Conservation (phyloP, 2,329 filamentous ascomycete genomes). For the Fusarium nodosum region DNA sequence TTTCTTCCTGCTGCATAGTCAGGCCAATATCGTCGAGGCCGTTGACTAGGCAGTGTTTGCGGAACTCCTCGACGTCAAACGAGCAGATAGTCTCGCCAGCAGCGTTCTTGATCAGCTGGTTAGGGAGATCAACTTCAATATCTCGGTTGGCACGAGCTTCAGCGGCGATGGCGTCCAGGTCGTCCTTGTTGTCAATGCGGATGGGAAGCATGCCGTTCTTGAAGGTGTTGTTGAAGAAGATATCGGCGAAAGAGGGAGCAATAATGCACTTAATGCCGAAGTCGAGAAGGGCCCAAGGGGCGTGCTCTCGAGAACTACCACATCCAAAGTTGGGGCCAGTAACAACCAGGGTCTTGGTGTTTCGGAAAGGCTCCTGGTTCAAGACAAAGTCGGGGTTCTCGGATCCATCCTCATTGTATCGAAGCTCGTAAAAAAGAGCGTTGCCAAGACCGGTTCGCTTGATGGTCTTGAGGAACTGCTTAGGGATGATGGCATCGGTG, state of each 20-base stretch:
- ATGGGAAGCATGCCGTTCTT: constrained; percentile 99
- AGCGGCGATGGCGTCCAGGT: constrained; percentile 77
- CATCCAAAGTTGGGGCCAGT: constrained; percentile 97
- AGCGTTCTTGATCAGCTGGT: constrained; percentile 84
- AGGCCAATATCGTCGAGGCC: constrained; percentile 96
- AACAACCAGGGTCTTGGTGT: constrained; percentile 89
- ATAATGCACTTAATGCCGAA: constrained; percentile 97
- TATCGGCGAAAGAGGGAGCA: constrained; percentile 80
- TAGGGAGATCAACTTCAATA: constrained; percentile 89
- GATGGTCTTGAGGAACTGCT: constrained; percentile 99
- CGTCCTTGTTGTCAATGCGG: constrained; percentile 74
- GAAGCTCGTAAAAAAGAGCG: constrained; percentile 88
- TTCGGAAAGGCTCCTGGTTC: constrained; percentile 88
- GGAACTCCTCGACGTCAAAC: constrained; percentile 93
- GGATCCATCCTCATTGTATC: constrained; percentile 79
- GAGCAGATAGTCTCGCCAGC: constrained; percentile 78
- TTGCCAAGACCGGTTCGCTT: constrained; percentile 94
- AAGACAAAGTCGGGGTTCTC: constrained; percentile 88
- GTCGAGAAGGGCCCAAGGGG: constrained; percentile 95
- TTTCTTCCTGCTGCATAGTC: constrained; percentile 91
- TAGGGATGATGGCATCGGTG: constrained; percentile 99
- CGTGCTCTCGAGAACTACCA: constrained; percentile 92
- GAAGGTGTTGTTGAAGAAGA: constrained; percentile 99
- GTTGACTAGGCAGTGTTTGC: constrained; percentile 93
- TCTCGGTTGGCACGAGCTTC: constrained; percentile 86